Evolutionary conservation across 1,284 basidiomycete species (phyloP).

Genomic region (Austroboletus niveus): DNA sequence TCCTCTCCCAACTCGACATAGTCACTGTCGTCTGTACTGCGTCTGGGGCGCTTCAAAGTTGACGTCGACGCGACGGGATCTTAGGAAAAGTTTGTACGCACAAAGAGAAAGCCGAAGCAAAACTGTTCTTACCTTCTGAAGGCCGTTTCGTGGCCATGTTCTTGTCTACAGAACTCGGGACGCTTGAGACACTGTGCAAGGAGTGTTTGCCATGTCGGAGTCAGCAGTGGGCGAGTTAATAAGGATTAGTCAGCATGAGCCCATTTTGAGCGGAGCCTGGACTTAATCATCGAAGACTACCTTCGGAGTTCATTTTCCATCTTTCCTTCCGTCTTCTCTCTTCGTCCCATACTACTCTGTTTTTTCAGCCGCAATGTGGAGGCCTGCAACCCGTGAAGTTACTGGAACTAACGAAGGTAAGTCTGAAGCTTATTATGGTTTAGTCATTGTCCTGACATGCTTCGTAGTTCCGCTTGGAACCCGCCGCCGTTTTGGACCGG

Average conservation of each 20-base stretch:
- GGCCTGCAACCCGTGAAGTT: constrained; percentile 80
- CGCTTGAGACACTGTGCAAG: background rate
- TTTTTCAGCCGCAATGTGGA: constrained; percentile 67
- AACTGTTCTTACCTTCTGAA: constrained; percentile 25
- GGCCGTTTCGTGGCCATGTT: constrained; percentile 29
- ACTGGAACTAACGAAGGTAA: constrained; percentile 81
- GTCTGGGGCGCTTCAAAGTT: constrained; percentile 52
- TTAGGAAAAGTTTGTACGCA: constrained; percentile 4
- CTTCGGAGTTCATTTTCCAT: constrained; percentile 37
- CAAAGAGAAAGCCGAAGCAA: background rate
- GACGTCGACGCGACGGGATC: constrained; percentile 25
- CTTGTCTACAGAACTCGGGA: background rate
- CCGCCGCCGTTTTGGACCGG: constrained; percentile 86
- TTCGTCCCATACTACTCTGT: constrained; percentile 10
- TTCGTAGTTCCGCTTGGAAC: constrained; percentile 70
- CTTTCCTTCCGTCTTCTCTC: constrained; percentile 20
- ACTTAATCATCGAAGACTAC: constrained; percentile 18
- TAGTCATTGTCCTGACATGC: constrained; percentile 7
- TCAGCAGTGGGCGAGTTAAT: background rate
- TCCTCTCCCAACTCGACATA: constrained; percentile 58
- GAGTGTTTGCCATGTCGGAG: constrained; percentile 4
- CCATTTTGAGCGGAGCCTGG: constrained; percentile 35
- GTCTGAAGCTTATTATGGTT: constrained; percentile 23
- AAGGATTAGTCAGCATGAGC: constrained; percentile 26
- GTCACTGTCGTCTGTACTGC: constrained; percentile 47